Base-by-base conservation (phyloP, 805 yeast genomes). In the Candida mattraensis region DNA sequence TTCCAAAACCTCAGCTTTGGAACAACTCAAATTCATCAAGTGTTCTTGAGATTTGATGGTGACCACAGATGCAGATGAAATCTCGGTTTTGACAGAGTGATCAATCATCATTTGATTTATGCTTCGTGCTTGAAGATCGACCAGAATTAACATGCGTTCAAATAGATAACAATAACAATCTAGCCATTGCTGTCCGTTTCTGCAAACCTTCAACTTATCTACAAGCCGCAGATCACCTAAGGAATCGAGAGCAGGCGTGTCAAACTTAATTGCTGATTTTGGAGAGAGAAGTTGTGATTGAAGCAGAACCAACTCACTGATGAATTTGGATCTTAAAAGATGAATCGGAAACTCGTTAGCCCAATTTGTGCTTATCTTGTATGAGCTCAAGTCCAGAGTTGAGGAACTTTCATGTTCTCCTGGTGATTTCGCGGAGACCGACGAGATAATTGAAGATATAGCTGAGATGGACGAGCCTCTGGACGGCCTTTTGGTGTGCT, bases 391-490 rank as follows among this genome's bases (percentile, higher is more conserved):
- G 1, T 26, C n/a, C 8, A 26, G 8, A 24, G 26, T 28, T 3
- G 39, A 32, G 2, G 33, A 35, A 12, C 23, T 25, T 7, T 40
- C 33, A 4, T 30, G 10, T 3, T 37, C 38, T 5, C 52, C 52
- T 1, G 54, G 46, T 4, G 32, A 33, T 1, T 40, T 33, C 1
- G 18, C 26, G 5, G 56, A 35, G 5, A 49, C 66, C 2, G 66
- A 61, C 1, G 65, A 55, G 5, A 62, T 48, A 11, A 61, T 58
- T 3, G 65, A 58, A 0, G 64, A 54, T 0, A 53, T 50, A 2
- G 63, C 67, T 11, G 63, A 54, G 2, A 53, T 47, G 2, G 58
- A 50, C 1, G 66, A 62, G 4, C 66, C 66, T 15, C 66, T 47
- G 3, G 65, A 59, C 7, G 58, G 53, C 37, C 49, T 60, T 34